Conservation (phyloP, 2,329 filamentous ascomycete species). For the Magnaporthiopsis incrustans region DNA sequence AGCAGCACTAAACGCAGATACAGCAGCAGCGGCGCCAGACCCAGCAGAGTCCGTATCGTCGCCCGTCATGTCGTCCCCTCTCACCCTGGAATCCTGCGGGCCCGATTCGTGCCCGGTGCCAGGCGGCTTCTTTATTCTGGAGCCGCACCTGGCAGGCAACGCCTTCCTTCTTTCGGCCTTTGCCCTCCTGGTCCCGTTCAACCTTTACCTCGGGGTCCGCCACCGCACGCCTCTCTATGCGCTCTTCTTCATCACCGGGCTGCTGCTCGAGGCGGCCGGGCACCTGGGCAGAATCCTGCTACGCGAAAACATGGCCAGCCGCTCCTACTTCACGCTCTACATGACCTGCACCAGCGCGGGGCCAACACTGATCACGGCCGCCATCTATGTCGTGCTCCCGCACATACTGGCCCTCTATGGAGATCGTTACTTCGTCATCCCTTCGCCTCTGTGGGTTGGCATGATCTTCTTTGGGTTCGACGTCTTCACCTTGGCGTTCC, state of each 20-base stretch:
- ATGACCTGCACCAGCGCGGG: conserved; percentile 39
- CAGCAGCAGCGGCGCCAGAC: background rate
- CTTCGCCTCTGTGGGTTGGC: conserved; percentile 25
- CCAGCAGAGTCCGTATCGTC: background rate
- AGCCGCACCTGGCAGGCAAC: conserved; percentile 30
- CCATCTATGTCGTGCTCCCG: conserved; percentile 36
- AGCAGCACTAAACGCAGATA: background rate
- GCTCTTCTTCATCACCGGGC: conserved; percentile 8
- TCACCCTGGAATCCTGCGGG: conserved; percentile 9
- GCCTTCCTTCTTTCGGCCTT: conserved; percentile 31
- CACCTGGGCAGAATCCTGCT: conserved; percentile 13
- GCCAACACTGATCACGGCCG: conserved; percentile 35
- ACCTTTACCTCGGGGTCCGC: conserved; percentile 29
- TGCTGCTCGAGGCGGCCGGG: conserved; percentile 12
- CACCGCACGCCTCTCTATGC: conserved; percentile 18
- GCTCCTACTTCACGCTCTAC: conserved; percentile 30
- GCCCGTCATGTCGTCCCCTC: conserved; percentile 1
- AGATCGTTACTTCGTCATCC: conserved; percentile 27
- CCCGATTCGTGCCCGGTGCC: conserved; percentile 23
- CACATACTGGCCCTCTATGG: conserved; percentile 40
- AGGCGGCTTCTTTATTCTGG: conserved; percentile 29
- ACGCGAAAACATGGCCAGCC: conserved; percentile 10
- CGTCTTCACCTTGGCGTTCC: conserved; percentile 25
- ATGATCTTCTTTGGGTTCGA: conserved; percentile 26
- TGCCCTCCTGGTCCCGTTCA: conserved; percentile 28